phyloP scores from a whole-genome alignment of 2,329 filamentous ascomycete genomes.

The Aspergillus piperis region DNA sequence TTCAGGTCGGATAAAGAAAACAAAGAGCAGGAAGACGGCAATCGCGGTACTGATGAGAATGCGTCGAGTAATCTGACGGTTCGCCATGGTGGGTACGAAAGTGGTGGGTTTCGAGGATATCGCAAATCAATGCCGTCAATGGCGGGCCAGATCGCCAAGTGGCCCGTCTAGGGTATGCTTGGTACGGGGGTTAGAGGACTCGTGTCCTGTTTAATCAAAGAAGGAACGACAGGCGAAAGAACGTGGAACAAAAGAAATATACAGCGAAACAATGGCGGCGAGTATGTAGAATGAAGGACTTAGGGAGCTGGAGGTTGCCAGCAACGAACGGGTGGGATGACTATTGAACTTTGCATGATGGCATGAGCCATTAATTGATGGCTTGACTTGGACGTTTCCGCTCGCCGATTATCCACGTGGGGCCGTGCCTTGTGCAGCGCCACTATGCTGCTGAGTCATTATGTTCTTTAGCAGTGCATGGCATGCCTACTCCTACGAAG shows the following conservation, averaged over 20 bases:
- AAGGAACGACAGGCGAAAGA: not conserved
- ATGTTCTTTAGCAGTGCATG: not conserved
- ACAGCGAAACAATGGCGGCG: not conserved
- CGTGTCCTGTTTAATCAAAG: not conserved
- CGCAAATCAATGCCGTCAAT: conserved; percentile 1
- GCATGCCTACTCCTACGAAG: not conserved
- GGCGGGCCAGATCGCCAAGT: conserved; percentile 1
- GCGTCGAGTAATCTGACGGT: conserved; percentile 36
- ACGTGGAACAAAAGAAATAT: not conserved
- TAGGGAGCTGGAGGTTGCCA: not conserved
- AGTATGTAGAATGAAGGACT: not conserved
- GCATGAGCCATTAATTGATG: not conserved
- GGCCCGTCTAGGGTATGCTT: conserved; percentile 1
- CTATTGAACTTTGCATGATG: not conserved
- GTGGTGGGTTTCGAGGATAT: conserved; percentile 2
- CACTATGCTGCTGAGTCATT: not conserved
- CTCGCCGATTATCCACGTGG: not conserved
- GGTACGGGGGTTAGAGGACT: not conserved
- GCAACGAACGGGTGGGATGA: not conserved
- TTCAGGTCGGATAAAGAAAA: conserved; percentile 41
- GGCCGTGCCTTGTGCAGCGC: not conserved
- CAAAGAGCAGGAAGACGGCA: conserved; percentile 38
- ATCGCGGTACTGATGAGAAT: conserved; percentile 37
- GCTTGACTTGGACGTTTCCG: not conserved
- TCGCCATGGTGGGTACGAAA: conserved; percentile 31